Percentiles rank a stretch among this genome's conserved stretches.
Conservation (phyloP, 2,329 filamentous ascomycete genomes). For the Hymenoscyphus fraxineus region DNA sequence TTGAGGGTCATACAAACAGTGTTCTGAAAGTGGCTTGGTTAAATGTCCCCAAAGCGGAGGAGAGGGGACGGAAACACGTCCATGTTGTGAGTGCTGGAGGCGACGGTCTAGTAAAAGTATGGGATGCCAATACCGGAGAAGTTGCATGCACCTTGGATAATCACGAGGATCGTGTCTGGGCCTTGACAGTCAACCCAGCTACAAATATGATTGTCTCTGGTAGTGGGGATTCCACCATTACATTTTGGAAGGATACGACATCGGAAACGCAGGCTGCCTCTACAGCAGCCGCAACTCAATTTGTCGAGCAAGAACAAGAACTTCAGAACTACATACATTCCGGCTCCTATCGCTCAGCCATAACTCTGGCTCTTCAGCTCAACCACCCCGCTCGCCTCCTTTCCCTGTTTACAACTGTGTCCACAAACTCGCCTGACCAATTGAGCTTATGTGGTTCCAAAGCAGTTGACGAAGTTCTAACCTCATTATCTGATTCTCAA, state of each 20-base stretch:
- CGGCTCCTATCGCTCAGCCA: slow-evolving; percentile 87
- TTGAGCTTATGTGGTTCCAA: slow-evolving; percentile 61
- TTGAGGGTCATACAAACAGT: slow-evolving; percentile 94
- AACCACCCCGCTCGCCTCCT: slow-evolving; percentile 91
- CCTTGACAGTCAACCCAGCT: slow-evolving; percentile 67
- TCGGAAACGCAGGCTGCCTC: slow-evolving; percentile 71
- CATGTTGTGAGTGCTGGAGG: slow-evolving; percentile 84
- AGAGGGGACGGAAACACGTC: slow-evolving; percentile 55
- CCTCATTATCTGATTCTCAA: slow-evolving; percentile 75
- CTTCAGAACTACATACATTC: slow-evolving; percentile 88
- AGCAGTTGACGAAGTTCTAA: slow-evolving; percentile 79
- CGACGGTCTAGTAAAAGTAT: slow-evolving; percentile 94
- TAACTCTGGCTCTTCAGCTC: slow-evolving; percentile 84
- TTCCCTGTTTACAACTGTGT: slow-evolving; percentile 75
- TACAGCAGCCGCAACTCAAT: slow-evolving; percentile 68
- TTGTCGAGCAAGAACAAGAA: slow-evolving; percentile 91
- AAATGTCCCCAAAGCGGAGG: slow-evolving; percentile 45
- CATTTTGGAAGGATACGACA: slow-evolving; percentile 94
- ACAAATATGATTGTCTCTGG: slow-evolving; percentile 80
- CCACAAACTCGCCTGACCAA: slow-evolving; percentile 54
- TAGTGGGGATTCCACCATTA: slow-evolving; percentile 86
- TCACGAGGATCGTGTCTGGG: slow-evolving; percentile 94
- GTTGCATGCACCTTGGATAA: slow-evolving; percentile 89
- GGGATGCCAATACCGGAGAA: slow-evolving; percentile 85
- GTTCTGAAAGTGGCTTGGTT: slow-evolving; percentile 94